phyloP scores from a whole-genome alignment of 2,329 filamentous ascomycete species.

The Alternaria rosae region DNA sequence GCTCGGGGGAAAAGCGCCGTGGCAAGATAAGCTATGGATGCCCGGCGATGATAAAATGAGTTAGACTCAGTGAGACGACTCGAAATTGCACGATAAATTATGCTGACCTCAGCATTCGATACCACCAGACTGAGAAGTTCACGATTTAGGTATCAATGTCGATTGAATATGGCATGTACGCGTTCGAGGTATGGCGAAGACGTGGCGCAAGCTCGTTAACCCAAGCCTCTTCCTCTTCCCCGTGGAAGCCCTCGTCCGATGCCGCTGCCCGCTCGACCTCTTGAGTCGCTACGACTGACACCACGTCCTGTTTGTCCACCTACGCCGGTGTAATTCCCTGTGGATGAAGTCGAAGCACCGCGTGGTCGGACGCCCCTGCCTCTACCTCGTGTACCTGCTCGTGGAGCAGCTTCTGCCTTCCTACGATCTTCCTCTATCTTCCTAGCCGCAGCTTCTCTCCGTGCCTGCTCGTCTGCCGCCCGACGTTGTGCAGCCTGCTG shows the following conservation, averaged over 20 bases:
- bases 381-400: slow-evolving; percentile 50
- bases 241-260: slow-evolving; percentile 53
- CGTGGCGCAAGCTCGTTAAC: slow-evolving; percentile 14
- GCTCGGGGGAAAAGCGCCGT: background rate
- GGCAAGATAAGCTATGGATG: background rate
- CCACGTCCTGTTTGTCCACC: slow-evolving; percentile 59
- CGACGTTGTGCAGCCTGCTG: slow-evolving; percentile 80
- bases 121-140: background rate
- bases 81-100: background rate
- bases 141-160: background rate
- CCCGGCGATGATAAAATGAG: background rate
- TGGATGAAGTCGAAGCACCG: slow-evolving; percentile 39
- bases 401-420: slow-evolving; percentile 64
- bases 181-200: background rate
- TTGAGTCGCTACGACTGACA: slow-evolving; percentile 55
- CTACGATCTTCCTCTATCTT: slow-evolving; percentile 61
- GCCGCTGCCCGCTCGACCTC: slow-evolving; percentile 53
- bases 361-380: slow-evolving; percentile 47
- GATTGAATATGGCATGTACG: background rate
- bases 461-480: slow-evolving; percentile 78
- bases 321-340: slow-evolving; percentile 52
- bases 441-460: slow-evolving; percentile 71
- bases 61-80: background rate
- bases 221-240: slow-evolving; percentile 40
- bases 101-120: background rate